Percentiles rank a stretch among this genome's conserved stretches.
These are phyloP conservation scores for Botrytis cinerea DNA, from an alignment of 2,329 filamentous ascomycete genomes.

Conservation along the genomic window DNA sequence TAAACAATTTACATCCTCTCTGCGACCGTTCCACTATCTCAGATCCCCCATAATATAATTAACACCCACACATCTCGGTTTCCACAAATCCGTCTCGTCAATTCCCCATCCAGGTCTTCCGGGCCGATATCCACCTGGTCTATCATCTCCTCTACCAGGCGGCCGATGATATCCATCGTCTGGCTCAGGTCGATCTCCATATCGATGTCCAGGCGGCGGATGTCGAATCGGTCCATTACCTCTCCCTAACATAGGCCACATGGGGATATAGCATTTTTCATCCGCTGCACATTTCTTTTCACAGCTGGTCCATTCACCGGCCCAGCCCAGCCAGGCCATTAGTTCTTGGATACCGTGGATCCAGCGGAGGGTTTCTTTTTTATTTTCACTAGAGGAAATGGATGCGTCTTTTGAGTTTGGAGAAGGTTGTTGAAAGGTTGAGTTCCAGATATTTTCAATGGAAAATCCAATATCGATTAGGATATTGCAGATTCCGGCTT, in stretches of 20 bases:
- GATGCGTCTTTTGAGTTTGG: not conserved
- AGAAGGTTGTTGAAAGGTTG: not conserved
- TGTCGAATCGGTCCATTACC: not conserved
- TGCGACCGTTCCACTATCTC: not conserved
- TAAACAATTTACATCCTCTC: not conserved
- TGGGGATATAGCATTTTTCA: conserved; percentile 52
- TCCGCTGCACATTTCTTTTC: conserved; percentile 46
- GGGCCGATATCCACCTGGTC: not conserved
- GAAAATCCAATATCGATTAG: conserved; percentile 48
- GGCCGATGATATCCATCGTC: conserved; percentile 22
- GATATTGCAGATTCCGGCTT: conserved; percentile 46
- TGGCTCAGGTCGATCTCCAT: conserved; percentile 22
- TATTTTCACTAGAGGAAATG: not conserved
- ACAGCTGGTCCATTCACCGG: conserved; percentile 49
- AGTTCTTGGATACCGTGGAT: conserved; percentile 43
- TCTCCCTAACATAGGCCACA: conserved; percentile 48
- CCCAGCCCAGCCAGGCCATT: conserved; percentile 54
- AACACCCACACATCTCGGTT: conserved; percentile 36
- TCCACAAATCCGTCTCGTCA: conserved; percentile 36
- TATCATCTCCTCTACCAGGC: conserved; percentile 24
- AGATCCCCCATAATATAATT: conserved; percentile 30
- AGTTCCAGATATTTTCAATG: conserved; percentile 46
- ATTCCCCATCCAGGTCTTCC: conserved; percentile 21
- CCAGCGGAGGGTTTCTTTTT: conserved; percentile 39
- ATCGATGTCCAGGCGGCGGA: not conserved